These are phyloP conservation scores for Trametes elegans DNA, from an alignment of 768 basidiomycete species.

Conservation along the genomic window DNA sequence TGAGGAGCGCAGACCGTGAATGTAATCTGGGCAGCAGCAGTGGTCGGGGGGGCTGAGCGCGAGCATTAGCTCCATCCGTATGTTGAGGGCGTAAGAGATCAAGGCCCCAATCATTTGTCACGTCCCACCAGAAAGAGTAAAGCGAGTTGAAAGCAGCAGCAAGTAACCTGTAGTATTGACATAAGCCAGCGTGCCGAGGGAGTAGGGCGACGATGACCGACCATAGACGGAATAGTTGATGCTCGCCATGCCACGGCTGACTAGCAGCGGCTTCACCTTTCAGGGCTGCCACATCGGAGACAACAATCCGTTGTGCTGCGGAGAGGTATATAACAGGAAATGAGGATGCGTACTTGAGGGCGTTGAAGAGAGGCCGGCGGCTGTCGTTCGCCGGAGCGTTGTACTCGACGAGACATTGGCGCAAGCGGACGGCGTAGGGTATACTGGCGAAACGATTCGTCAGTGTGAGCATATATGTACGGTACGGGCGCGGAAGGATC, in stretches of 20 bases:
- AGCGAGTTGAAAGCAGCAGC: constrained; percentile 84
- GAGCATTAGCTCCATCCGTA: constrained; percentile 18
- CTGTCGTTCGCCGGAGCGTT: constrained; percentile 58
- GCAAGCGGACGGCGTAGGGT: constrained; percentile 87
- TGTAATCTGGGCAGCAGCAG: constrained; percentile 48
- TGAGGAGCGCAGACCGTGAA: constrained; percentile 30
- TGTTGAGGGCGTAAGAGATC: constrained; percentile 50
- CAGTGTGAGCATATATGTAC: constrained; percentile 4
- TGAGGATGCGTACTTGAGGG: constrained; percentile 92
- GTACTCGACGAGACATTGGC: constrained; percentile 93
- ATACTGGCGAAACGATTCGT: constrained; percentile 50
- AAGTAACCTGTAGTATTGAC: constrained; percentile 61
- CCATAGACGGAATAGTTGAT: constrained; percentile 84
- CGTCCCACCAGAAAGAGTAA: constrained; percentile 99
- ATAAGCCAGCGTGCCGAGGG: neutral
- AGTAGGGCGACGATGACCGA: constrained; percentile 34
- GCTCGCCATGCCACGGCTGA: constrained; percentile 70
- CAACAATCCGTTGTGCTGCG: constrained; percentile 78
- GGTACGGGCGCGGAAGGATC: neutral
- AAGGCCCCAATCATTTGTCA: constrained; percentile 97
- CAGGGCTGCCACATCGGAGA: constrained; percentile 52
- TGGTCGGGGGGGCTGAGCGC: constrained; percentile 38
- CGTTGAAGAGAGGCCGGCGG: constrained; percentile 81
- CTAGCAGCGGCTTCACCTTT: constrained; percentile 43
- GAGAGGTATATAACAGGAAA: constrained; percentile 96